Conservation (phyloP, 176 grass and related monocot genomes). For the Canna indica region DNA sequence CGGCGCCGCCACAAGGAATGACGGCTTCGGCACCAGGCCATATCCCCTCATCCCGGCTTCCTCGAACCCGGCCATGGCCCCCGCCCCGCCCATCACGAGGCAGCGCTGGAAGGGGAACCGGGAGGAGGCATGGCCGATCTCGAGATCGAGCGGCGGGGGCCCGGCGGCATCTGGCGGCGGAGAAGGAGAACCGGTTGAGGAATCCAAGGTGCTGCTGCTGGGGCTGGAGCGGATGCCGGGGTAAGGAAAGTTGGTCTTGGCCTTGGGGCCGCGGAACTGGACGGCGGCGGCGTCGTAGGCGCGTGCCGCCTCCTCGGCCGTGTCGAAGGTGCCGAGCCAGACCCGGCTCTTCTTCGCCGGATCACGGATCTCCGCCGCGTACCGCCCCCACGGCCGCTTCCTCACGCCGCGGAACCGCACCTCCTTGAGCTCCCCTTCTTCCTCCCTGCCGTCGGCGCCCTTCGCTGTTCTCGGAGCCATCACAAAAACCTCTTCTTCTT, state of each 20-base stretch:
- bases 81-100: not conserved
- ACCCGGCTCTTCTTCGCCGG: constrained; percentile 9
- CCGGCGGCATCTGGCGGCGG: not conserved
- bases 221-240: not conserved
- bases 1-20: not conserved
- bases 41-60: not conserved
- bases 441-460: not conserved
- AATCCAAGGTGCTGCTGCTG: not conserved
- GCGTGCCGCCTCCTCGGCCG: constrained; percentile 4
- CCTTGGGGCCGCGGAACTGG: constrained; percentile 2
- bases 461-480: constrained; percentile 1
- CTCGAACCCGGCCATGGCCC: not conserved
- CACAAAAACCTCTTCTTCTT: not conserved
- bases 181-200: not conserved
- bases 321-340: constrained; percentile 28
- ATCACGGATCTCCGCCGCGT: constrained; percentile 27
- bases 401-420: constrained; percentile 19
- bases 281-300: constrained; percentile 8
- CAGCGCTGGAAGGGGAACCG: not conserved
- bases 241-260: constrained; percentile 1
- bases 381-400: constrained; percentile 25
- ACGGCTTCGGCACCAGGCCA: not conserved
- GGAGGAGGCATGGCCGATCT: not conserved
- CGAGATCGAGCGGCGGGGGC: not conserved
- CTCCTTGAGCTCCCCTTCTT: not conserved